Evolutionary conservation across 1,139 yeast species (phyloP).

Genomic region (Pichia sp.): DNA sequence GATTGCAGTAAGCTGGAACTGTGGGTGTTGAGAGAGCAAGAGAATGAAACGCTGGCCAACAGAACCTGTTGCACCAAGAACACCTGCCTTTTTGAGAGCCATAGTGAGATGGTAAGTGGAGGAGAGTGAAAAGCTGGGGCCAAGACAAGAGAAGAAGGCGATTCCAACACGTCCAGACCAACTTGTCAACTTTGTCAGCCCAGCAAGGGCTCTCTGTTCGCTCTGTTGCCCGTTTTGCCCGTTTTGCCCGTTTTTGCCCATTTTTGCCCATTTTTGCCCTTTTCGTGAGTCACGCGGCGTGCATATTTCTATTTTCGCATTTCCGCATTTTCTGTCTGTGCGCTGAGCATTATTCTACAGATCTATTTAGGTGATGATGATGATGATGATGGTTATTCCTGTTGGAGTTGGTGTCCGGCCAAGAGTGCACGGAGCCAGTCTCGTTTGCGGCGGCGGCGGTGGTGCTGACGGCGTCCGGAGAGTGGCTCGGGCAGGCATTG

Average conservation of each 20-base stretch:
- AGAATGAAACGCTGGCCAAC: conserved; percentile 96
- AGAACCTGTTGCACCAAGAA: conserved; percentile 95
- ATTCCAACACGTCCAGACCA: no score
- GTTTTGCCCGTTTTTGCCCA: background rate
- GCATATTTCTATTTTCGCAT: no score
- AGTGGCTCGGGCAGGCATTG: no score
- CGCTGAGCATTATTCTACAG: no score
- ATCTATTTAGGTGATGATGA: no score
- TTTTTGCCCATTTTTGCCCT: background rate
- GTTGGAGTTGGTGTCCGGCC: background rate
- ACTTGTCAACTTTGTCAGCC: no score
- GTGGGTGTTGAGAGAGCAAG: conserved; percentile 80
- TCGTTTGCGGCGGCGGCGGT: background rate
- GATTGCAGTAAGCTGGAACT: conserved; percentile 73
- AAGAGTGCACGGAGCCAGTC: background rate
- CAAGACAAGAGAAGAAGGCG: no score
- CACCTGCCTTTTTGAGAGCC: conserved; percentile 58
- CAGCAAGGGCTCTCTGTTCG: no score
- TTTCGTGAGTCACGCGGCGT: background rate
- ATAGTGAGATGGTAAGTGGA: background rate
- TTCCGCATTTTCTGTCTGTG: no score
- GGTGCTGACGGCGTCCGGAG: no score
- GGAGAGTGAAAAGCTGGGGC: background rate
- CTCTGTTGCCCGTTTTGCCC: background rate
- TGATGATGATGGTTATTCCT: background rate